Conservation (phyloP, 805 yeast species). For the Peterozyma toletana region DNA sequence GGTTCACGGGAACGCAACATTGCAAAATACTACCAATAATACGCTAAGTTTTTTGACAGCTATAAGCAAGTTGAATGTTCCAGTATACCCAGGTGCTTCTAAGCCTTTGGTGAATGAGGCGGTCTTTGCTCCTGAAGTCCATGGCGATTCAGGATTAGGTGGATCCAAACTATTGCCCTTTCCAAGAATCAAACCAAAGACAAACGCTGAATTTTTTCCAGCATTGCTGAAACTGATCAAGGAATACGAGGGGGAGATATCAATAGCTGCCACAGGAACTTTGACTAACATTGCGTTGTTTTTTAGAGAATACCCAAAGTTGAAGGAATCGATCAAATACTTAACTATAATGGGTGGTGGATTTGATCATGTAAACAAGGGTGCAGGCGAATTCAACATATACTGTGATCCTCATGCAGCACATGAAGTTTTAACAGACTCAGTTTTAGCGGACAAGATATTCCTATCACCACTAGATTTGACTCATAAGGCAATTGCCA, state of each 20-base stretch:
- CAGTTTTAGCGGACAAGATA: slow-evolving; percentile 34
- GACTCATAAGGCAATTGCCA: slow-evolving; percentile 62
- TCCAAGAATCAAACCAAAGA: slow-evolving; percentile 24
- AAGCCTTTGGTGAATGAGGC: slow-evolving; percentile 47
- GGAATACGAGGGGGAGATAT: slow-evolving; percentile 37
- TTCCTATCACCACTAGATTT: slow-evolving; percentile 60
- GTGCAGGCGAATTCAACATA: slow-evolving; percentile 64
- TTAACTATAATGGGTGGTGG: slow-evolving; percentile 79
- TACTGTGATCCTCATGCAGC: slow-evolving; percentile 76
- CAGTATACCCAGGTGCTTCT: slow-evolving; percentile 61
- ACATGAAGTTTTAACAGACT: slow-evolving; percentile 40
- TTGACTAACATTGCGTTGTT: slow-evolving; percentile 64
- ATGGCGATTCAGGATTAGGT: slow-evolving; percentile 71
- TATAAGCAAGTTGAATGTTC: slow-evolving; percentile 38
- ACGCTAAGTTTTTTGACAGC: slow-evolving; percentile 64
- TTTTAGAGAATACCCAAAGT: slow-evolving; percentile 46
- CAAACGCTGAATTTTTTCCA: slow-evolving; percentile 14
- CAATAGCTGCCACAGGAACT: slow-evolving; percentile 71
- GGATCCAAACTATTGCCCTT: slow-evolving; percentile 56
- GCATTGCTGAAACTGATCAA: slow-evolving; percentile 28
- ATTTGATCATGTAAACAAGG: slow-evolving; percentile 14
- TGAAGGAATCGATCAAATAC: slow-evolving; percentile 37
- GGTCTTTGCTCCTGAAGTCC: slow-evolving; percentile 53
- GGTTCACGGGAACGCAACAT: slow-evolving; percentile 64
- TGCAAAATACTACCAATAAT: slow-evolving; percentile 62